Conservation (phyloP, 1,284 basidiomycete genomes). For the Ustilago lituana region DNA sequence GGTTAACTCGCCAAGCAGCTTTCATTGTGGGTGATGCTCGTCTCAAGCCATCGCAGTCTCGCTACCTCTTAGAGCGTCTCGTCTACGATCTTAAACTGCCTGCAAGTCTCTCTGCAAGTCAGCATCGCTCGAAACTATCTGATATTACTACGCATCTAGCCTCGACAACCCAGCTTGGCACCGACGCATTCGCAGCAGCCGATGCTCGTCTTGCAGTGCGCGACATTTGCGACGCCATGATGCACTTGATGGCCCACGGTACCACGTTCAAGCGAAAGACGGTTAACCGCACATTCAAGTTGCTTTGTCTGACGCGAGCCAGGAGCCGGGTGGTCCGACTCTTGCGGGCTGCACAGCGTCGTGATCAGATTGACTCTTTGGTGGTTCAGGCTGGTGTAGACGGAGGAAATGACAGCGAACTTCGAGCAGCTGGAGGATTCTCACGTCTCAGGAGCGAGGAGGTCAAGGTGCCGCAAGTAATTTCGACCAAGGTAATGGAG, state of each 20-base stretch:
- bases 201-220: constrained; percentile 20
- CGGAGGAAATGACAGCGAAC: not conserved
- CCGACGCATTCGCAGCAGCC: constrained; percentile 15
- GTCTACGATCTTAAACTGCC: constrained; percentile 24
- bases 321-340: constrained; percentile 23
- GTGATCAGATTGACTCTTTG: constrained; percentile 16
- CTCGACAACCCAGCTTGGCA: not conserved
- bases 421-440: constrained; percentile 23
- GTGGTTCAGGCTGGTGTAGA: not conserved
- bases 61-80: constrained; percentile 33
- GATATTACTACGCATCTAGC: not conserved
- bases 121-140: not conserved
- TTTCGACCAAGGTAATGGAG: constrained; percentile 25
- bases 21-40: constrained; percentile 24
- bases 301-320: constrained; percentile 21
- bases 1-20: constrained; percentile 27
- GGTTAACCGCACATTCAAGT: constrained; percentile 21
- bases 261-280: constrained; percentile 25
- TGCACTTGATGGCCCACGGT: constrained; percentile 26
- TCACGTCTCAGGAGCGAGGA: constrained; percentile 9
- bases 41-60: constrained; percentile 44
- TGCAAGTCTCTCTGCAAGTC: not conserved
- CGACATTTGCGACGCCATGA: constrained; percentile 24
- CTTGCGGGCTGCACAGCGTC: constrained; percentile 15
- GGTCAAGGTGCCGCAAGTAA: constrained; percentile 15